Conservation (phyloP, 345 rosid genomes). For the Leavenworthia alabamica region DNA sequence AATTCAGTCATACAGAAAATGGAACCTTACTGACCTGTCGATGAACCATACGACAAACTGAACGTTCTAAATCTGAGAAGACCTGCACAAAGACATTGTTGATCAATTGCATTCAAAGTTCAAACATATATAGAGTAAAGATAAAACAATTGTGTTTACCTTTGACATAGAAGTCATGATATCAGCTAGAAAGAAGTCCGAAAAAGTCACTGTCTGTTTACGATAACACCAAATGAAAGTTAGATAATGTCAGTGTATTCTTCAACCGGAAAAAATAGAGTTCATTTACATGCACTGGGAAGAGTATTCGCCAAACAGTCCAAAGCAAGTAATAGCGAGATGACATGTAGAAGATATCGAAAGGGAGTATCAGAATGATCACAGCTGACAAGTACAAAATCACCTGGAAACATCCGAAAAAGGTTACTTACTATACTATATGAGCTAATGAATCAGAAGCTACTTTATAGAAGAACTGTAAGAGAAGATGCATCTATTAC, state of each 20-base stretch:
- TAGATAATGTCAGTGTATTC: not conserved
- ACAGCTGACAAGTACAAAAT: conserved; percentile 61
- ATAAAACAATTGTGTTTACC: conserved; percentile 35
- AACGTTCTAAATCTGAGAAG: conserved; percentile 88
- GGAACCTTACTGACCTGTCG: conserved; percentile 55
- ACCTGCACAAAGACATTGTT: conserved; percentile 44
- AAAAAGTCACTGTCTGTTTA: conserved; percentile 69
- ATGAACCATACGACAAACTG: conserved; percentile 93
- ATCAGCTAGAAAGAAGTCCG: conserved; percentile 94
- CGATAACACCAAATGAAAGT: conserved; percentile 4
- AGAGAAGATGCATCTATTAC: conserved; percentile 94
- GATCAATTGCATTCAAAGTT: conserved; percentile 4
- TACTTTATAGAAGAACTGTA: not conserved
- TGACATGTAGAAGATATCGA: conserved; percentile 72
- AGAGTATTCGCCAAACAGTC: conserved; percentile 80
- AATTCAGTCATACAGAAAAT: not conserved
- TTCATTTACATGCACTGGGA: conserved; percentile 63
- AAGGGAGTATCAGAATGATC: conserved; percentile 70
- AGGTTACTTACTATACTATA: not conserved
- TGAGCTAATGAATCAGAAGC: conserved; percentile 8
- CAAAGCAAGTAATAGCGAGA: conserved; percentile 79
- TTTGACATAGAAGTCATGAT: conserved; percentile 91
- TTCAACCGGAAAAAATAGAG: not conserved
- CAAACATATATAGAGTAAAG: not conserved
- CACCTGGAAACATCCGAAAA: conserved; percentile 46